Evolutionary conservation across 805 yeast genomes (phyloP), one percentile per base, ranked within the genome.

Genomic region (Phaffomyces antillensis): DNA sequence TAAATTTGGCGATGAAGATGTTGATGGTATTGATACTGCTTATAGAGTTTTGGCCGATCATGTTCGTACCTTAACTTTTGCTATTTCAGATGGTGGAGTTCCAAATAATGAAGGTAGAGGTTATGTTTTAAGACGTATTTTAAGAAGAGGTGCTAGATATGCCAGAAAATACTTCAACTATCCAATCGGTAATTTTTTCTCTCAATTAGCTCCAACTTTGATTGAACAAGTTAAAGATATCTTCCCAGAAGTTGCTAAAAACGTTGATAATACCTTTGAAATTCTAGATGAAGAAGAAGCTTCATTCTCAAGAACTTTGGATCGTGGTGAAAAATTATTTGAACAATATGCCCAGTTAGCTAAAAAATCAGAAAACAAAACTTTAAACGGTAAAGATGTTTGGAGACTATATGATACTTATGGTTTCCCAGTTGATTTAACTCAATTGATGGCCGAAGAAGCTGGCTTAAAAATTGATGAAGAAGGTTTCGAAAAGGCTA

Each of bases 61-160:
- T 64, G 97, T 93, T 33, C 83, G 99, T 69, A 93, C 99, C 24
- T 76, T 93, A 63, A 87, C 96, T 3, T 87, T 93, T 66, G 97
- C 99, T 41, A 75, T 93, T 48, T 86, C 96, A 35, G 99, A 93
- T 66, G 99, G 99, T 60, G 99, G 99, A 61, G 97, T 93, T 46
- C 99, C 99, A 62, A 93, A 93, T 70, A 93, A 90, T 61, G 99
- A 93, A 63, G 99, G 99, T 58, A 84, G 99, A 71, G 99, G 99
- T 58, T 93, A 93, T 61, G 99, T 93, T 37, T 72, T 93, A 65
- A 83, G 99, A 72, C 85, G 99, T 73, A 90, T 93, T 56, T 73
- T 93, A 60, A 85, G 99, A 74, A 85, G 99, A 74, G 99, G 99
- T 60, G 87, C 96, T 35, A 84, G 99, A 68, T 93, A 87, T 61